Conservation (phyloP, 2,329 filamentous ascomycete genomes). For the Trichoderma simmonsii region DNA sequence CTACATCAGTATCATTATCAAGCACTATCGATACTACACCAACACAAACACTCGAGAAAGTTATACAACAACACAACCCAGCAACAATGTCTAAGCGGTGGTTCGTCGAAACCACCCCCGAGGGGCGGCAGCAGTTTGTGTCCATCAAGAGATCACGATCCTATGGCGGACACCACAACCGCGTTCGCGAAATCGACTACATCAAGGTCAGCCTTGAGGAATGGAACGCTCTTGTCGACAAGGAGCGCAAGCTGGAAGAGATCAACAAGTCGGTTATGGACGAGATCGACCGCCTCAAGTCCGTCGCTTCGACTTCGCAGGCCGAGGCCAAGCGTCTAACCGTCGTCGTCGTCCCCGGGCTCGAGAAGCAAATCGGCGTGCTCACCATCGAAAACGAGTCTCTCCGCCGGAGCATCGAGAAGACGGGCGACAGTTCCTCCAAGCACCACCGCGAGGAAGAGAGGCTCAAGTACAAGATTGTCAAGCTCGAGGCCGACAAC, state of each 20-base stretch:
- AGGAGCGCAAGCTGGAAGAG: constrained; percentile 36
- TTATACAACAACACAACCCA: not conserved
- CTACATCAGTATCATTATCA: not conserved
- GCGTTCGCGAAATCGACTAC: constrained; percentile 34
- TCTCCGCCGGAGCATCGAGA: constrained; percentile 38
- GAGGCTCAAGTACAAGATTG: constrained; percentile 33
- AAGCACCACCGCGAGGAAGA: constrained; percentile 34
- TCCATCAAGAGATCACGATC: constrained; percentile 40
- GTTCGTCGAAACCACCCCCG: constrained; percentile 36
- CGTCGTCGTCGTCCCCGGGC: constrained; percentile 34
- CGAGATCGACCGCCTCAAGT: constrained; percentile 35
- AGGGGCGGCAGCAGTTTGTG: constrained; percentile 37
- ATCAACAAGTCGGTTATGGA: constrained; percentile 34
- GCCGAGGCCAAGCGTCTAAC: constrained; percentile 35
- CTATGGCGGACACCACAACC: constrained; percentile 32
- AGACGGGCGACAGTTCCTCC: constrained; percentile 29
- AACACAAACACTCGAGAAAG: not conserved
- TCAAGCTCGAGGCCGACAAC: constrained; percentile 37
- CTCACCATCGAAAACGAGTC: constrained; percentile 40
- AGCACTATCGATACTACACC: constrained; percentile 6
- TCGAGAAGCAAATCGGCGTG: constrained; percentile 36
- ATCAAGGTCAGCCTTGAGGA: constrained; percentile 36
- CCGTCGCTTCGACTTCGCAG: constrained; percentile 35
- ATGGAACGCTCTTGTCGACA: constrained; percentile 37
- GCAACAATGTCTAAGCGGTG: constrained; percentile 35